Evolutionary conservation across 78 protist species (phyloP).

Genomic region (Corallochytrium limacisporum): DNA sequence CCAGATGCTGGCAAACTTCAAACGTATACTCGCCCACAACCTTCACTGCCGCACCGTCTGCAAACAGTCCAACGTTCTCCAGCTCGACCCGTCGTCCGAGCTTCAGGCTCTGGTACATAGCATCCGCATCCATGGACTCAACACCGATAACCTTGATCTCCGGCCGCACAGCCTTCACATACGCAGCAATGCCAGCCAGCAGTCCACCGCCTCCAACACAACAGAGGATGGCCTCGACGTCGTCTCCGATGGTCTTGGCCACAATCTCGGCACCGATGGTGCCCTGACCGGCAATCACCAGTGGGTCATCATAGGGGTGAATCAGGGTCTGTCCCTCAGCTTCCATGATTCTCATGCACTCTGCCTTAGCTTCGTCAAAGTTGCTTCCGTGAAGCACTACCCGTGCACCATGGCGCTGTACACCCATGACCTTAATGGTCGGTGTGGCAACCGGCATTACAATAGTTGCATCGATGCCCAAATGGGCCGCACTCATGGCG

Average conservation of each 20-base stretch:
- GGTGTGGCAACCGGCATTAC: slow-evolving; percentile 64
- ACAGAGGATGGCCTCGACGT: slow-evolving; percentile 20
- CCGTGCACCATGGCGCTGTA: slow-evolving; percentile 27
- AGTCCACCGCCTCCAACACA: slow-evolving; percentile 53
- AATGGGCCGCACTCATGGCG: not conserved
- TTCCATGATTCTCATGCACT: slow-evolving; percentile 6
- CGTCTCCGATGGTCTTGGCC: slow-evolving; percentile 1
- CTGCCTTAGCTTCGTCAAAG: slow-evolving; percentile 55
- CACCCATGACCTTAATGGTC: slow-evolving; percentile 32
- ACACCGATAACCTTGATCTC: slow-evolving; percentile 40
- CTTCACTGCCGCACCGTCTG: slow-evolving; percentile 58
- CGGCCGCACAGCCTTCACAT: slow-evolving; percentile 39
- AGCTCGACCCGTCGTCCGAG: not conserved
- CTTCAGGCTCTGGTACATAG: slow-evolving; percentile 3
- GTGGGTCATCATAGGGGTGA: slow-evolving; percentile 67
- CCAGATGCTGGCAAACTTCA: slow-evolving; percentile 10
- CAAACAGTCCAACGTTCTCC: slow-evolving; percentile 28
- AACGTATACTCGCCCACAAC: slow-evolving; percentile 29
- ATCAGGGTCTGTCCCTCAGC: slow-evolving; percentile 6
- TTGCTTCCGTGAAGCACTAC: slow-evolving; percentile 33
- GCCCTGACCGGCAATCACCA: slow-evolving; percentile 61
- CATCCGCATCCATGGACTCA: slow-evolving; percentile 38
- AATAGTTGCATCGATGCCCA: slow-evolving; percentile 28
- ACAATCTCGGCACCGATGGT: slow-evolving; percentile 34
- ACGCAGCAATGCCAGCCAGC: slow-evolving; percentile 34